phyloP scores from a whole-genome alignment of 345 rosid genomes.

The Gynandropsis gynandra region DNA sequence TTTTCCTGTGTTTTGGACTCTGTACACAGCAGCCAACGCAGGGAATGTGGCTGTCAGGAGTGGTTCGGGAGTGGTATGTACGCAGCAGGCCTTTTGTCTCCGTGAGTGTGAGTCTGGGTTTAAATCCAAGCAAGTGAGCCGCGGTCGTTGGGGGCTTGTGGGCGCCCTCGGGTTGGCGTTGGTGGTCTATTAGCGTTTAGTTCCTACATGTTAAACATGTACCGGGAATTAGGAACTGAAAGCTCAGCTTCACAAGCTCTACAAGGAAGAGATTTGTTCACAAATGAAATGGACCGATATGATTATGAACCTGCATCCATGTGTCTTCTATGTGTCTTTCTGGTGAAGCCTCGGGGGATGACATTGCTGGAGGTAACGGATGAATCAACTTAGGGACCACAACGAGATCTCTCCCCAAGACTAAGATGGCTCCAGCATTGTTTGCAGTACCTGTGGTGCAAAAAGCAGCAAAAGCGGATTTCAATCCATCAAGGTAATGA shows the following conservation, averaged over 20 bases:
- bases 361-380: slow-evolving; percentile 90
- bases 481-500: not conserved
- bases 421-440: slow-evolving; percentile 96
- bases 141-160: slow-evolving; percentile 69
- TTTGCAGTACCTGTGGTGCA: slow-evolving; percentile 78
- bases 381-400: slow-evolving; percentile 96
- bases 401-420: slow-evolving; percentile 95
- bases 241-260: not conserved
- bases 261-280: not conserved
- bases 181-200: slow-evolving; percentile 93
- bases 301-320: slow-evolving; percentile 95
- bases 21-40: slow-evolving; percentile 36
- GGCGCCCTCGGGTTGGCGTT: slow-evolving; percentile 95
- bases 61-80: slow-evolving; percentile 28
- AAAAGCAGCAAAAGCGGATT: not conserved
- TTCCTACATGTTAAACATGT: slow-evolving; percentile 42
- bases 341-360: slow-evolving; percentile 78
- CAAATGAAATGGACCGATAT: too few relatives aligned
- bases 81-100: slow-evolving; percentile 11
- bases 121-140: slow-evolving; percentile 92
- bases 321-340: slow-evolving; percentile 88
- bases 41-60: slow-evolving; percentile 30
- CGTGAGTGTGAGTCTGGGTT: slow-evolving; percentile 2
- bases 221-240: not conserved
- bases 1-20: slow-evolving; percentile 22